Conservation (phyloP, 2,329 filamentous ascomycete genomes). For the Zymoseptoria tritici region DNA sequence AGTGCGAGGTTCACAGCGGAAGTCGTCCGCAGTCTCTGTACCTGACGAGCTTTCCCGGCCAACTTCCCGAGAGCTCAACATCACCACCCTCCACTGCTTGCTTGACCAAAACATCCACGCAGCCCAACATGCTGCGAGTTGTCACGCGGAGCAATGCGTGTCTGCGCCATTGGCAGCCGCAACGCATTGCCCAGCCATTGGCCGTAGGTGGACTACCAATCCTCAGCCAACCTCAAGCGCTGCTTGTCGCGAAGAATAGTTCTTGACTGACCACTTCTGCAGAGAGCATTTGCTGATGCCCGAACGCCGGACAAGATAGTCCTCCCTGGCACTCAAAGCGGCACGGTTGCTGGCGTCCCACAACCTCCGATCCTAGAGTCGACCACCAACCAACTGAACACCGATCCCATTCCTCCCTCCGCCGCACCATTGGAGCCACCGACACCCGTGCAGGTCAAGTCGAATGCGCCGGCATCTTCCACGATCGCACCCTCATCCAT, state of each 20-base stretch:
- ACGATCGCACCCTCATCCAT: slow-evolving; percentile 32
- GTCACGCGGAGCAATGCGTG: slow-evolving; percentile 14
- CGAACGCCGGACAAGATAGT: slow-evolving; percentile 27
- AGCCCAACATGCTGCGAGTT: slow-evolving; percentile 17
- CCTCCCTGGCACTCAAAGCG: slow-evolving; percentile 28
- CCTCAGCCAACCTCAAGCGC: neutral
- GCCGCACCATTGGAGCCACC: slow-evolving; percentile 17
- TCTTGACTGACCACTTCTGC: neutral
- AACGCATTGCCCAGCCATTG: neutral
- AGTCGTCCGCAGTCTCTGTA: neutral
- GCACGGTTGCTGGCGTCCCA: slow-evolving; percentile 24
- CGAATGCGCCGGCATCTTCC: slow-evolving; percentile 16
- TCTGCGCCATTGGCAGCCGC: neutral
- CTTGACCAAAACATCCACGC: neutral
- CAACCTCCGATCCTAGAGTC: slow-evolving; percentile 23
- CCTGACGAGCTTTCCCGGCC: neutral
- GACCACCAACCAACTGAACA: slow-evolving; percentile 8
- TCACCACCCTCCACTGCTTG: neutral
- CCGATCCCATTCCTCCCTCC: slow-evolving; percentile 10
- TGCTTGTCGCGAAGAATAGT: neutral
- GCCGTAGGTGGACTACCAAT: neutral
- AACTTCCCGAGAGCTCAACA: neutral
- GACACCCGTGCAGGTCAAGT: slow-evolving; percentile 20
- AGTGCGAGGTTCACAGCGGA: neutral
- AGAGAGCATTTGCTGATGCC: slow-evolving; percentile 27